Percentiles rank a stretch among this genome's conserved stretches.
phyloP scores from a whole-genome alignment of 2,329 filamentous ascomycete species.

The Diaporthe eres region DNA sequence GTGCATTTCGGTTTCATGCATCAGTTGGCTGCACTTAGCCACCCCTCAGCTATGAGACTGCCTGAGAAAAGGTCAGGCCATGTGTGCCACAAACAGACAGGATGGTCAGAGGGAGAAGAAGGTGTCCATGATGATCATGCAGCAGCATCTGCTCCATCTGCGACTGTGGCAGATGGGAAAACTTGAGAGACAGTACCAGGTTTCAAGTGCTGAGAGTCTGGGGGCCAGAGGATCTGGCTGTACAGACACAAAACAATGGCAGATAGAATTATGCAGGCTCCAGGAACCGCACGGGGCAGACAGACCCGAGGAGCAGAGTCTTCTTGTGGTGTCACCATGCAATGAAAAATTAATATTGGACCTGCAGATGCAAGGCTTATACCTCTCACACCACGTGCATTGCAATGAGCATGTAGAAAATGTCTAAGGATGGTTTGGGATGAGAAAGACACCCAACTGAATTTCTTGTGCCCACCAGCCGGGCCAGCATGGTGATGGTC shows the following conservation, averaged over 20 bases:
- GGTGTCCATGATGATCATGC: neutral
- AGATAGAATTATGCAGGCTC: conserved; percentile 21
- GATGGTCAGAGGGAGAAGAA: neutral
- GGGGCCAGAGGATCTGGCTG: conserved; percentile 9
- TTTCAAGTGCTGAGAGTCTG: conserved; percentile 2
- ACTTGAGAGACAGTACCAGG: neutral
- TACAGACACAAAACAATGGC: conserved; percentile 1
- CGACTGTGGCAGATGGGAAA: no score
- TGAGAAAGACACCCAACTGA: neutral
- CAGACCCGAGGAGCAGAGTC: neutral
- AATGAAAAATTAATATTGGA: conserved; percentile 19
- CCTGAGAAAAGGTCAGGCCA: neutral
- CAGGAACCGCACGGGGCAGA: neutral
- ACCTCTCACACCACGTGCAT: neutral
- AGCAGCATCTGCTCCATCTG: neutral
- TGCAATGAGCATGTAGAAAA: neutral
- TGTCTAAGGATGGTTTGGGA: neutral
- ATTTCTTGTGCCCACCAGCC: neutral
- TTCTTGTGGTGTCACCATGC: neutral
- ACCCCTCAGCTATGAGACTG: neutral
- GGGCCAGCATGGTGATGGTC: neutral
- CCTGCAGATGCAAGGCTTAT: neutral
- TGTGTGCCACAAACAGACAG: neutral
- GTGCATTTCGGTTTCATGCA: conserved; percentile 9
- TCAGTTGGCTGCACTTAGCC: neutral